Percentiles rank a stretch among this genome's conserved stretches.
phyloP scores from a whole-genome alignment of 805 yeast genomes.

The Saccharomyces mikatae region DNA sequence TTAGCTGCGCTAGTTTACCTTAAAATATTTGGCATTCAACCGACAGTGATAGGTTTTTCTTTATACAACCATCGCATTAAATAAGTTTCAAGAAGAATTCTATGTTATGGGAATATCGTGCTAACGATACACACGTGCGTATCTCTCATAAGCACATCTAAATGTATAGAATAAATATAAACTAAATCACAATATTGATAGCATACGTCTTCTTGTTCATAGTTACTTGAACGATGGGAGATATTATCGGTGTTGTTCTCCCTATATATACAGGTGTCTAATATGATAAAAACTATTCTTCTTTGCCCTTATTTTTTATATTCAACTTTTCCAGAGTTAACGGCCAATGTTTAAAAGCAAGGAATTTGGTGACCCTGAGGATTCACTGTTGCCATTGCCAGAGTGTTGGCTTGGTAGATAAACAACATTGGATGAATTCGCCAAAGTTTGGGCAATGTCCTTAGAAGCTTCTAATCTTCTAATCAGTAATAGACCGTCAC shows the following conservation, averaged over 20 bases:
- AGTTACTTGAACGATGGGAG: neutral
- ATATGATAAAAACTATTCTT: neutral
- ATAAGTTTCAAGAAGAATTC: neutral
- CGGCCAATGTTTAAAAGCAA: slow-evolving; percentile 65
- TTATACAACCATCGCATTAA: neutral
- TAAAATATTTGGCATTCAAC: neutral
- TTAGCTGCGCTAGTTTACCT: slow-evolving; percentile 30
- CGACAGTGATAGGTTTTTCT: neutral
- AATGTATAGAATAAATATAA: neutral
- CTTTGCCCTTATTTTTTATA: neutral
- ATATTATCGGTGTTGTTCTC: neutral
- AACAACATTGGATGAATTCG: slow-evolving; percentile 75
- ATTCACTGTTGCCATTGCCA: slow-evolving; percentile 31
- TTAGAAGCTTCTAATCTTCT: slow-evolving; percentile 95
- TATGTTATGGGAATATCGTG: neutral
- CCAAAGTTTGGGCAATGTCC: slow-evolving; percentile 86
- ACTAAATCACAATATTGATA: neutral
- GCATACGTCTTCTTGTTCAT: neutral
- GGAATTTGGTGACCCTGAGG: slow-evolving; percentile 39
- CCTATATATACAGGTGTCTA: slow-evolving; percentile 1
- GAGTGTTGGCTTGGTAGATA: slow-evolving; percentile 57
- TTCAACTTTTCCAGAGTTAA: slow-evolving; percentile 21
- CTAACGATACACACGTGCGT: neutral
- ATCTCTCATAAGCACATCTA: neutral
- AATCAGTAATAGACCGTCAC: slow-evolving; percentile 89